phyloP scores from a whole-genome alignment of 2,329 filamentous ascomycete genomes.

The Lachnellula cervina region DNA sequence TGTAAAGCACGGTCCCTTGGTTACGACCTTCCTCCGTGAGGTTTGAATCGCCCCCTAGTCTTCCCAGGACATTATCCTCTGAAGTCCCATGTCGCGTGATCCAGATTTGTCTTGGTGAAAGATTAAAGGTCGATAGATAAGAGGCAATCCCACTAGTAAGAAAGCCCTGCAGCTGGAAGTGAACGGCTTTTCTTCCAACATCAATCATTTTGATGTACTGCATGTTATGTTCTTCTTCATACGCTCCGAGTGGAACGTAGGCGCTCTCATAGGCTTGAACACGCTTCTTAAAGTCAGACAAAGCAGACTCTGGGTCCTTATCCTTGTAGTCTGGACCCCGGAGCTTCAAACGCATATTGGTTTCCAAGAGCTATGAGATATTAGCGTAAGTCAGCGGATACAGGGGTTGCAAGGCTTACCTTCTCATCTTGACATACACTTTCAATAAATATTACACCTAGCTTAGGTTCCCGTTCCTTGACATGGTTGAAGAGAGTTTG shows the following conservation, averaged over 20 bases:
- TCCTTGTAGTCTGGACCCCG: slow-evolving; percentile 94
- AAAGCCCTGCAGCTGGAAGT: slow-evolving; percentile 87
- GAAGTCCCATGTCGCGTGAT: slow-evolving; percentile 95
- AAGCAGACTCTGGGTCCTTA: slow-evolving; percentile 79
- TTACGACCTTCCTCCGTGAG: slow-evolving; percentile 74
- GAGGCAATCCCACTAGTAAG: slow-evolving; percentile 88
- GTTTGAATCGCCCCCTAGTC: slow-evolving; percentile 85
- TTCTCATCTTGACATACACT: slow-evolving; percentile 83
- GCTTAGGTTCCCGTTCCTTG: slow-evolving; percentile 72
- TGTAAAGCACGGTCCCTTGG: slow-evolving; percentile 75
- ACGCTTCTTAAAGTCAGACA: slow-evolving; percentile 88
- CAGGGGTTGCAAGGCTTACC: slow-evolving; percentile 32
- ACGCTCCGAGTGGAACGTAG: slow-evolving; percentile 84
- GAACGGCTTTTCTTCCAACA: slow-evolving; percentile 88
- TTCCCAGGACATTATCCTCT: slow-evolving; percentile 77
- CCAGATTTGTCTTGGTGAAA: slow-evolving; percentile 95
- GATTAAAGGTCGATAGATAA: slow-evolving; percentile 94
- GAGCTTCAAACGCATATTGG: slow-evolving; percentile 95
- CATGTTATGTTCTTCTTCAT: slow-evolving; percentile 85
- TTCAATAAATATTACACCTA: slow-evolving; percentile 93
- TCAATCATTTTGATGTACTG: slow-evolving; percentile 97
- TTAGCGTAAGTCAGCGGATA: slow-evolving; percentile 7
- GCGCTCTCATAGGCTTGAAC: slow-evolving; percentile 91
- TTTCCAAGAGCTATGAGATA: slow-evolving; percentile 63
- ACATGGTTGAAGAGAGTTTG: slow-evolving; percentile 81